Base-by-base conservation (phyloP, 805 yeast species). In the Ogataea salicorniae region DNA sequence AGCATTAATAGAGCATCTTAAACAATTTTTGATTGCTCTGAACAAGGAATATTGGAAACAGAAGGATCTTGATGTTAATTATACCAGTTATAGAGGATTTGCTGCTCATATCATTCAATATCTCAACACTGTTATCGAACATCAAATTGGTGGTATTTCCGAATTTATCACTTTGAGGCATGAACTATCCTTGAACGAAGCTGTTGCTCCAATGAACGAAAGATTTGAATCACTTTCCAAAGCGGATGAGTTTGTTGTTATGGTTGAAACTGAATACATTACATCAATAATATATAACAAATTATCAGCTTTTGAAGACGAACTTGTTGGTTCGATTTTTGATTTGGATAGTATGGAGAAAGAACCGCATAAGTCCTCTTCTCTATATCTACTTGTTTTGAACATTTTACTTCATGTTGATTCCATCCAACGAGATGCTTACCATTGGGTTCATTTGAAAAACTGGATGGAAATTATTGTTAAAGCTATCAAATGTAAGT, bases 361-460 rank as follows among this genome's bases (percentile, higher is more conserved):
- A 2, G 49, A 53, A 34, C 46, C 50, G 5, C 39, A 49, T 18
- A 39, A 36, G 7, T 34, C 40, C 2, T 55, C 64, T 2, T 22
- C 41, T 1, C 45, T 60, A 7, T 52, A 52, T 38, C 56, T 60
- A 2, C n/a, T 62, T 6, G 45, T 56, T 16, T 33, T 45, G 2
- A 41, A 57, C 5, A 33, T 60, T 4, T 40, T 54, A 0, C 45
- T 55, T 13, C 68, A 64, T 48, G 45, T 48, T 5, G 46, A 46
- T 1, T 29, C 33, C 15, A 43, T 60, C 2, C 2, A 42, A 5
- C 6, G 18, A 1, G 49, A 58, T 17, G 7, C 4, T 7, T 23
- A 20, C 13, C 59, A 61, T 42, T 63, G 67, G 67, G 42, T 56
- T 20, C 63, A 61, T 46, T 29, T 63, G 4, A 42, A 42, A 8